A percentile compares a stretch with the other conserved stretches of the same genome.
These are phyloP conservation scores for Terana coerulea DNA, from an alignment of 768 basidiomycete genomes.

Conservation along the genomic window DNA sequence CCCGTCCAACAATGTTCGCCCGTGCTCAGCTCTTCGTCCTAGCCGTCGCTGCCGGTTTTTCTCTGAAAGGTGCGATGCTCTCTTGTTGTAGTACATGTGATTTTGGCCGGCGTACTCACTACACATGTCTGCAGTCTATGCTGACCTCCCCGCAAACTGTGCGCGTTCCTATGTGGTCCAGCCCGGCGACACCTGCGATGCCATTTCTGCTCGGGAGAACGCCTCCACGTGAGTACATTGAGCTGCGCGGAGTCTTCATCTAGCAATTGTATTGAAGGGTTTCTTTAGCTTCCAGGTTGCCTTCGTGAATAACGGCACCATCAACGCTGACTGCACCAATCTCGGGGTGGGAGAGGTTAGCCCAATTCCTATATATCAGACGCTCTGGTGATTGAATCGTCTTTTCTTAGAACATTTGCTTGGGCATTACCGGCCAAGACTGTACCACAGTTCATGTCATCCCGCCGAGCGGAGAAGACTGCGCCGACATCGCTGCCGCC, in stretches of 20 bases:
- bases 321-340: conserved; percentile 55
- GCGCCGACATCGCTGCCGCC: conserved; percentile 36
- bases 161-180: conserved; percentile 47
- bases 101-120: not conserved
- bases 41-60: not conserved
- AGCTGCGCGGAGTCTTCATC: not conserved
- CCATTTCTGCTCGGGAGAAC: conserved; percentile 42
- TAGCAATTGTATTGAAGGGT: not conserved
- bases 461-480: conserved; percentile 46
- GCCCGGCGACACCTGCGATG: conserved; percentile 51
- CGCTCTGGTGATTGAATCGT: not conserved
- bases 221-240: conserved; percentile 40
- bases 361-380: conserved; percentile 14
- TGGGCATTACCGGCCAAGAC: conserved; percentile 54
- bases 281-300: conserved; percentile 53
- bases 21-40: not conserved
- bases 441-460: conserved; percentile 51
- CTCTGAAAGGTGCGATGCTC: not conserved
- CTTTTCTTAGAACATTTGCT: conserved; percentile 43
- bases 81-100: not conserved
- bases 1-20: conserved; percentile 7
- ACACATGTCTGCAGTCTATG: not conserved
- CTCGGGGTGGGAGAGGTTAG: conserved; percentile 45
- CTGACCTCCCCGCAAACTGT: conserved; percentile 30
- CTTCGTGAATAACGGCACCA: conserved; percentile 40